Evolutionary conservation across 2,329 filamentous ascomycete genomes (phyloP).

Genomic region (Colletotrichum spinosum): DNA sequence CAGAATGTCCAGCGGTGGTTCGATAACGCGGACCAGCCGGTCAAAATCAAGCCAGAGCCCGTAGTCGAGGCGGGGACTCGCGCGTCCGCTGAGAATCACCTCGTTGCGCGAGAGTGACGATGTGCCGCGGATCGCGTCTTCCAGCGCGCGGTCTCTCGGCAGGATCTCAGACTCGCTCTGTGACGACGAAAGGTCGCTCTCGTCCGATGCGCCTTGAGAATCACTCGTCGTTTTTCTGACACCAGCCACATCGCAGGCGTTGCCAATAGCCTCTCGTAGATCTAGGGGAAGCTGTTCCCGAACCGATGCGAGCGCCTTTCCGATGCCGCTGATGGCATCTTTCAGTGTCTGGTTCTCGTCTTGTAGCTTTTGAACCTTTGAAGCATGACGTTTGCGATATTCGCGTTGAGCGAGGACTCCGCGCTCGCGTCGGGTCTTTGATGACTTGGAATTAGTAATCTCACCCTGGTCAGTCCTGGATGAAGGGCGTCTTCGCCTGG

Average conservation of each 20-base stretch:
- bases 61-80: constrained; percentile 34
- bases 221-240: neutral
- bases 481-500: neutral
- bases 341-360: constrained; percentile 39
- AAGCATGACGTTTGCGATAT: constrained; percentile 40
- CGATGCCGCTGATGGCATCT: constrained; percentile 28
- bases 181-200: no score
- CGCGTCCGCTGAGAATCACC: neutral
- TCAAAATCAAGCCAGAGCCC: constrained; percentile 35
- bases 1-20: constrained; percentile 21
- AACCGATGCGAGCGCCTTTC: neutral
- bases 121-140: neutral
- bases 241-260: constrained; percentile 17
- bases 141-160: neutral
- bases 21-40: constrained; percentile 23
- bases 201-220: no score
- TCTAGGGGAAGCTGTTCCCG: neutral
- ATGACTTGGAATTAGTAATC: constrained; percentile 12
- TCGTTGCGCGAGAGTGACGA: neutral
- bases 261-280: neutral
- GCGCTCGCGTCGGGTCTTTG: constrained; percentile 36
- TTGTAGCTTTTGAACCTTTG: constrained; percentile 38
- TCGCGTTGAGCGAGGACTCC: constrained; percentile 40
- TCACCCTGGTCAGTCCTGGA: neutral
- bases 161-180: neutral